Conservation (phyloP, 192 early-diverging fungal genomes). For the Dissophora globulifera region DNA sequence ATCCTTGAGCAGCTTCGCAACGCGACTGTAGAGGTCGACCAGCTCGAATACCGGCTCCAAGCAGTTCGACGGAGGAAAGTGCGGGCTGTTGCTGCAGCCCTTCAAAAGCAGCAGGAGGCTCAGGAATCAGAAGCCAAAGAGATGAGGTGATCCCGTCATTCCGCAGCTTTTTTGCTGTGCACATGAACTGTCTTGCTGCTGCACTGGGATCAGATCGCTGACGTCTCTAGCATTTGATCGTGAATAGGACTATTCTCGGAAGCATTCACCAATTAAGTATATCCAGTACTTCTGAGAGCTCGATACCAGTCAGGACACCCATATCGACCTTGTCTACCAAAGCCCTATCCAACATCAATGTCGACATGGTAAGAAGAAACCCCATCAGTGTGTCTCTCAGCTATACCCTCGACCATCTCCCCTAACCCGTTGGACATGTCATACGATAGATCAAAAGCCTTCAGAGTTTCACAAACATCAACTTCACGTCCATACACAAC, state of each 20-base stretch:
- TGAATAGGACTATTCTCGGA: conserved; percentile 26
- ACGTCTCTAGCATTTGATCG: no score
- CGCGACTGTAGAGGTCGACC: conserved; percentile 26
- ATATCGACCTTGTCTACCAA: conserved; percentile 8
- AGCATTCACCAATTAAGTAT: conserved; percentile 23
- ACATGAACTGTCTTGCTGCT: neutral
- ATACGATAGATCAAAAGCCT: conserved; percentile 15
- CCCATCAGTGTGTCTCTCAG: neutral
- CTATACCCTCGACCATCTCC: neutral
- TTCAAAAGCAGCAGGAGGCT: conserved; percentile 35
- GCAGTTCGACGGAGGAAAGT: conserved; percentile 24
- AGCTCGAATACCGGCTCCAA: conserved; percentile 27
- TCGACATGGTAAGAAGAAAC: conserved; percentile 15
- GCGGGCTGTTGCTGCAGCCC: conserved; percentile 11
- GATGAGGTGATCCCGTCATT: conserved; percentile 50
- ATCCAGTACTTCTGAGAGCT: conserved; percentile 1
- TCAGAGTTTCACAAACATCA: conserved; percentile 34
- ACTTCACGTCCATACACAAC: conserved; percentile 32
- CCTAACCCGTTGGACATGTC: neutral
- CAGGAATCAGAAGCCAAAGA: conserved; percentile 37
- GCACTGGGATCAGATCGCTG: no score
- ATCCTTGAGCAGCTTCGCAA: conserved; percentile 34
- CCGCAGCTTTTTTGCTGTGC: no score
- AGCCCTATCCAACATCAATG: neutral
- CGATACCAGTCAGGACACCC: neutral